These are phyloP conservation scores for Podila epicladia DNA, from an alignment of 192 early-diverging fungal genomes.

Conservation along the genomic window DNA sequence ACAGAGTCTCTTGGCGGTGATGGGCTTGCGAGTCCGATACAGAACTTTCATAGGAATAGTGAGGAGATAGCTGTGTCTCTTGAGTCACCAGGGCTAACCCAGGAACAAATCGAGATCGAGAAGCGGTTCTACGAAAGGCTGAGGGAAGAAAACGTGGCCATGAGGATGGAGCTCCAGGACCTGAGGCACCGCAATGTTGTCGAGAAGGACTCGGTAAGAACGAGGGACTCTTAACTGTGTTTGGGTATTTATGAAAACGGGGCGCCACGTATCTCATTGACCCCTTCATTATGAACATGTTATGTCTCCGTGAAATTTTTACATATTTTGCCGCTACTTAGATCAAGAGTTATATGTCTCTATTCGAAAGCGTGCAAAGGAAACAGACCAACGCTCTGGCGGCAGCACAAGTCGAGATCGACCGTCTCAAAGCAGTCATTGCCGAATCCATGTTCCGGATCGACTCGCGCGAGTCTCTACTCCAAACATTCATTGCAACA, in stretches of 20 bases:
- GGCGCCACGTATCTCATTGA: too few species aligned
- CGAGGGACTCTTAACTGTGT: neutral
- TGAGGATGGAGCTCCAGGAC: slow-evolving; percentile 33
- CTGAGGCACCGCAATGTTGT: slow-evolving; percentile 22
- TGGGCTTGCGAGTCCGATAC: neutral
- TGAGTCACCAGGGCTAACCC: neutral
- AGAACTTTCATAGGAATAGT: neutral
- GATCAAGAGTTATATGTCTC: slow-evolving; percentile 48
- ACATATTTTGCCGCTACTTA: neutral
- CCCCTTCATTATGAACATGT: neutral
- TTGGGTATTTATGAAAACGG: neutral
- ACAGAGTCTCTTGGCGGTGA: neutral
- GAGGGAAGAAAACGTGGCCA: slow-evolving; percentile 28
- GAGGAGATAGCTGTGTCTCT: neutral
- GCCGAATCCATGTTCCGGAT: slow-evolving; percentile 8
- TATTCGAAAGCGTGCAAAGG: slow-evolving; percentile 48
- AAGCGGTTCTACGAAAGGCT: slow-evolving; percentile 29
- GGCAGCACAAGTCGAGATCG: slow-evolving; percentile 32
- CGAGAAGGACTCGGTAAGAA: slow-evolving; percentile 37
- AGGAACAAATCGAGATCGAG: slow-evolving; percentile 14
- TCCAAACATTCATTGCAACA: slow-evolving; percentile 9
- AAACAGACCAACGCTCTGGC: slow-evolving; percentile 45
- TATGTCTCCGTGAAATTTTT: too few species aligned
- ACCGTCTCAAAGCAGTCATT: neutral
- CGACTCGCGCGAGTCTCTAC: slow-evolving; percentile 19